Evolutionary conservation across 345 rosid species (phyloP), one percentile per base, ranked within the genome.

Genomic region (Linum trigynum): DNA sequence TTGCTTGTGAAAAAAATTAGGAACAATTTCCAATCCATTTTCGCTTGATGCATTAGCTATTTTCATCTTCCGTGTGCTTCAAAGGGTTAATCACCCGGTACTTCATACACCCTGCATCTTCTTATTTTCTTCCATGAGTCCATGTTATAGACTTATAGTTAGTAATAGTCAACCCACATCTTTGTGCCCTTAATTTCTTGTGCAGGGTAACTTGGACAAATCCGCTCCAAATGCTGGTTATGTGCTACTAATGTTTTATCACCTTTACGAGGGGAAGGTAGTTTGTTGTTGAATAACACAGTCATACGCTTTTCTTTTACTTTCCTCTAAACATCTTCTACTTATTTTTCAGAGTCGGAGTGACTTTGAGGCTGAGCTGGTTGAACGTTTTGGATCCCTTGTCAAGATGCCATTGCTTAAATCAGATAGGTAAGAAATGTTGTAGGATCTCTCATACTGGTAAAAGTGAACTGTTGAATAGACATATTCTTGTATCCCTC

Each of bases 251-350:
- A 86, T 94, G 97, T 94, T 94, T 75, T 86, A 90, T 79, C 90
- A 90, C 76, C 96, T 94, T 67, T 90, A 90, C 66, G 97, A 94
- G 75, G 96, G 96, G 69, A 94, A 94, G 94, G 99, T 84, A 86
- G 45, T 71, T 48, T 66, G 43, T 39, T 66, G 23, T 40, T 3
- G 64, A 61, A 68, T 32, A 64, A 55, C 64, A 56, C 14, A 56
- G 23, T 58, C 40, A 6, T 58, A 61, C 41, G 61, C 56, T 69
- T 58, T 38, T 53, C 11, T 14, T 11, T 32, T 9, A 4, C 4
- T 10, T 32, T 15, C 9, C 9, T 48, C 1, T 15, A 48, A 4
- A 48, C 53, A 36, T 57, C 51, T 43, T 61, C 32, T 14, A 42
- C 16, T n/a, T 38, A 5, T 36, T 61, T 74, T 69, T 41, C 81